Percentiles rank a stretch among this genome's conserved stretches.
phyloP scores from a whole-genome alignment of 78 protist genomes.

The Isochrysis galbana region DNA sequence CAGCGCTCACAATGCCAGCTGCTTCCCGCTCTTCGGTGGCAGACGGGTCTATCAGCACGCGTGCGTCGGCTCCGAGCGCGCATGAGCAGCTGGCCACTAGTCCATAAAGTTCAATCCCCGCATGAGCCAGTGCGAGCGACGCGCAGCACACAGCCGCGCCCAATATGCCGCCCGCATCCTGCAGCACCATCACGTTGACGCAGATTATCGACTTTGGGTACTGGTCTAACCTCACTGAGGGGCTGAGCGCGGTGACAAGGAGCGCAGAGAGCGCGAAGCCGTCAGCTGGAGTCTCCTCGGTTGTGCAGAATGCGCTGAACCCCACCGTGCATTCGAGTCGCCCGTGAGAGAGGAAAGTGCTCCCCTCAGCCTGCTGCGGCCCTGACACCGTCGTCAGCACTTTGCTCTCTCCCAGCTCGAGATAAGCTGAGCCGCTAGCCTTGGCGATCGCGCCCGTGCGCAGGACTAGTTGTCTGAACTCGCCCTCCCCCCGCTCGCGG shows the following conservation, averaged over 20 bases:
- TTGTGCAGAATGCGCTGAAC: not conserved
- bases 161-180: conserved; percentile 75
- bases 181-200: conserved; percentile 68
- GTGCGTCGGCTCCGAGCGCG: not conserved
- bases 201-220: conserved; percentile 77
- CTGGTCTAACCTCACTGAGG: conserved; percentile 55
- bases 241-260: conserved; percentile 56
- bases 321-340: not conserved
- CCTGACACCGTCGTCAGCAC: conserved; percentile 68
- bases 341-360: not conserved
- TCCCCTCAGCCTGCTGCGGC: not conserved
- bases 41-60: not conserved
- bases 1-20: not conserved
- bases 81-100: conserved; percentile 71
- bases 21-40: not conserved
- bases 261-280: not conserved
- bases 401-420: conserved; percentile 75
- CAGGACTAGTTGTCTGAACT: not conserved
- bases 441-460: conserved; percentile 54
- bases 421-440: conserved; percentile 79
- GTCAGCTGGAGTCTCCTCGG: not conserved
- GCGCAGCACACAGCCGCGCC: conserved; percentile 68
- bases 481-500: not conserved
- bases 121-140: conserved; percentile 80
- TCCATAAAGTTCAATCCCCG: conserved; percentile 78